These are phyloP conservation scores for Articulospora tetracladia DNA, from an alignment of 495 filamentous ascomycete genomes.

Conservation along the genomic window DNA sequence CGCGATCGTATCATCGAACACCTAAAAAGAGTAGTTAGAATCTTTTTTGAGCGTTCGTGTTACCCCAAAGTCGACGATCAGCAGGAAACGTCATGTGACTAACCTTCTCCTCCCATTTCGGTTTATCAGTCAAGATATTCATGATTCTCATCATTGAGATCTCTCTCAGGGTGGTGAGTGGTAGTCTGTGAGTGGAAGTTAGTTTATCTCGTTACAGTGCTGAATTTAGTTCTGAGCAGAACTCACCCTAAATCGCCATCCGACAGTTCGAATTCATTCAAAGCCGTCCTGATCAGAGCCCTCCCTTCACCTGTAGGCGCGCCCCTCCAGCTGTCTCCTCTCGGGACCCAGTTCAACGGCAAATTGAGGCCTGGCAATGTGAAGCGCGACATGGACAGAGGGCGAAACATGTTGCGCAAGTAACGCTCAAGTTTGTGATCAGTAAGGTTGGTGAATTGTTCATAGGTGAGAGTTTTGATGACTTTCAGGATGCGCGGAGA, in stretches of 20 bases:
- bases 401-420: not conserved
- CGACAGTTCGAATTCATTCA: conserved; percentile 1
- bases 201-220: no score
- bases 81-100: not conserved
- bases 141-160: conserved; percentile 20
- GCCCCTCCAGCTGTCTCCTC: not conserved
- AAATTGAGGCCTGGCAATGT: conserved; percentile 16
- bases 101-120: conserved; percentile 17
- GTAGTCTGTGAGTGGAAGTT: not conserved
- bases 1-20: conserved; percentile 44
- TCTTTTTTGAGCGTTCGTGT: not conserved
- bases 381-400: conserved; percentile 3
- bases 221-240: no score
- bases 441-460: not conserved
- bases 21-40: conserved; percentile 24
- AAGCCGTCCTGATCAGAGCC: conserved; percentile 7
- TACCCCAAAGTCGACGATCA: no score
- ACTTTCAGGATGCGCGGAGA: not conserved
- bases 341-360: conserved; percentile 13
- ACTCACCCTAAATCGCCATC: no score
- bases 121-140: conserved; percentile 16
- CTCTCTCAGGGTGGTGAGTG: conserved; percentile 14
- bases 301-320: not conserved
- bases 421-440: not conserved
- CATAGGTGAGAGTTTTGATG: not conserved